Evolutionary conservation across 2,329 filamentous ascomycete species (phyloP).

Genomic region (Ophiostoma australiae): DNA sequence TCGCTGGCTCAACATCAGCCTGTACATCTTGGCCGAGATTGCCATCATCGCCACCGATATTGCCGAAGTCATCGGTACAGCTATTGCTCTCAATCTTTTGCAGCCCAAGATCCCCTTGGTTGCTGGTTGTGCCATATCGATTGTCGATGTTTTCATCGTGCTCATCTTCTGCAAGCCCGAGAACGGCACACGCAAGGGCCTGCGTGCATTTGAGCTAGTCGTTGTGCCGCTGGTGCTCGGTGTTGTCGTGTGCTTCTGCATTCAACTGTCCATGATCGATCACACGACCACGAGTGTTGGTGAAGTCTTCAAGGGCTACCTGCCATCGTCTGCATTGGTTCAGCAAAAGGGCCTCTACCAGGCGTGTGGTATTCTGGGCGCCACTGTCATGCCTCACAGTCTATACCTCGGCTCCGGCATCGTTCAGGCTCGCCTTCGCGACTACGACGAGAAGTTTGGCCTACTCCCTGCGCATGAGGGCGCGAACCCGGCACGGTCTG

Average conservation of each 20-base stretch:
- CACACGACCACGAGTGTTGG: slow-evolving; percentile 48
- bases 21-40: slow-evolving; percentile 60
- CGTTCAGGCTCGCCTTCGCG: slow-evolving; percentile 60
- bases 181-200: slow-evolving; percentile 52
- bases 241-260: slow-evolving; percentile 65
- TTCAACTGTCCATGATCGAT: slow-evolving; percentile 60
- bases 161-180: slow-evolving; percentile 56
- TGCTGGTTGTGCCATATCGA: slow-evolving; percentile 63
- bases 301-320: slow-evolving; percentile 60
- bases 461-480: slow-evolving; percentile 38
- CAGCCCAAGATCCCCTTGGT: slow-evolving; percentile 60
- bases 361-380: slow-evolving; percentile 70
- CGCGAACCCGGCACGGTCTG: too few species aligned
- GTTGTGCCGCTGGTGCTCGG: slow-evolving; percentile 60
- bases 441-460: slow-evolving; percentile 57
- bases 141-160: slow-evolving; percentile 63
- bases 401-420: slow-evolving; percentile 66
- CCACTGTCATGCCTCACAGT: slow-evolving; percentile 68
- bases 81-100: slow-evolving; percentile 63
- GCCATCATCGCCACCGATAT: slow-evolving; percentile 68
- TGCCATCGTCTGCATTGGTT: slow-evolving; percentile 56
- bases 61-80: slow-evolving; percentile 67
- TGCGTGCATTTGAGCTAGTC: slow-evolving; percentile 61
- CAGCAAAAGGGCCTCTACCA: slow-evolving; percentile 58
- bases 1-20: slow-evolving; percentile 56